Evolutionary conservation across 495 filamentous ascomycete species (phyloP).

Genomic region (Xylaria castorea): DNA sequence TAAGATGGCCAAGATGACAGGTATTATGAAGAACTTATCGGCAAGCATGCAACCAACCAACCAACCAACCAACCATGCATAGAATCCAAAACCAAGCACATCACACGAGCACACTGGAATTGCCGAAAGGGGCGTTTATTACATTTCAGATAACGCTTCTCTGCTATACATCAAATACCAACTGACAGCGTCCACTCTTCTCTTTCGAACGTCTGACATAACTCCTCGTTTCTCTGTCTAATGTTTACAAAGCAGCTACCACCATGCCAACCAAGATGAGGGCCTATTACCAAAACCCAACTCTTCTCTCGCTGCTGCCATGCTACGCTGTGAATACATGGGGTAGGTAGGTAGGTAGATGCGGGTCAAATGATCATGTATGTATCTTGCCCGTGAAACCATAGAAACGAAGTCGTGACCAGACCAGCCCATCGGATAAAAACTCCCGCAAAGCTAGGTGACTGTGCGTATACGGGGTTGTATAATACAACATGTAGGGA

Average conservation of each 20-base stretch:
- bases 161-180: conserved; percentile 17
- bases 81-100: neutral
- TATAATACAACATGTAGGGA: conserved; percentile 41
- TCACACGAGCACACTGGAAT: neutral
- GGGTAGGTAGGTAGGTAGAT: neutral
- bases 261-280: conserved; percentile 11
- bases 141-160: conserved; percentile 12
- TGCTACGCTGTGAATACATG: conserved; percentile 11
- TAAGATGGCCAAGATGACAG: neutral
- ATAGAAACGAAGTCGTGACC: conserved; percentile 17
- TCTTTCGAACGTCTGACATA: neutral
- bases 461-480: conserved; percentile 23
- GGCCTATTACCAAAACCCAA: conserved; percentile 2
- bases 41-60: no score
- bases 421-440: conserved; percentile 20
- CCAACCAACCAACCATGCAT: neutral
- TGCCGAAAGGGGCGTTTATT: conserved; percentile 1
- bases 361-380: conserved; percentile 9
- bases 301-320: neutral
- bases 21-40: neutral
- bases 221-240: conserved; percentile 20
- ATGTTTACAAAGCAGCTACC: conserved; percentile 13
- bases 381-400: conserved; percentile 24
- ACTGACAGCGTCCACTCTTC: neutral
- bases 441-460: neutral